Evolutionary conservation across 345 rosid genomes (phyloP), one percentile per base, ranked within the genome.

Genomic region (Kandelia obovata): DNA sequence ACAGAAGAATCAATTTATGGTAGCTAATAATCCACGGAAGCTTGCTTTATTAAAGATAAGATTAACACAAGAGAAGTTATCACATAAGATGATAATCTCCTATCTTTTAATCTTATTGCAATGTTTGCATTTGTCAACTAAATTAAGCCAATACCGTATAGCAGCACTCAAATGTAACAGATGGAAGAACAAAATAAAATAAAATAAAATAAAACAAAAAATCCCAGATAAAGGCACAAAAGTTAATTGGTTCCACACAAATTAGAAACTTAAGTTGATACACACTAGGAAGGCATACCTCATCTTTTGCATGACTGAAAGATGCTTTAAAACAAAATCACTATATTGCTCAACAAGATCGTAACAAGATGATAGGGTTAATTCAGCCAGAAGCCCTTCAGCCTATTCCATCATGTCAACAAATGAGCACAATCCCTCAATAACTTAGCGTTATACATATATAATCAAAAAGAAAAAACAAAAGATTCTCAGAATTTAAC

Each of bases 311-410:
- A 92, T 72, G 17, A 83, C 62, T 3, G 94, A 75, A 64, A 92
- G 86, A 66, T 88, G 84, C 84, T 86, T 90, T 79, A 74, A 69
- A 19, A 90, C 77, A 62, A 90, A 83, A 78, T 88, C 88, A 15
- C 96, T 77, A 25, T 78, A 85, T 5, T 80, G 75, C 64, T 92
- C 98, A 9, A 92, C 81, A 76, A 83, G 84, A 71, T 90, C 93
- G 67, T 92, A 89, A 83, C 88, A 88, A 75, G 83, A 86, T 0
- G 85, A 86, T 64, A 73, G 71, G 27, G 70, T 82, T 77, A 86
- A 53, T 73, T 95, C 99, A 58, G 77, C 91, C 52, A 90, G 78
- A 51, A 90, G 92, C 63, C 99, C 97, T 64, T 88, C 97, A 52
- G 88, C 96, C 99, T 95, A 80, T 70, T 62, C 64, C 76, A 79